Conservation (phyloP, 106 monocot genomes). For the Dendrobium nobile region DNA sequence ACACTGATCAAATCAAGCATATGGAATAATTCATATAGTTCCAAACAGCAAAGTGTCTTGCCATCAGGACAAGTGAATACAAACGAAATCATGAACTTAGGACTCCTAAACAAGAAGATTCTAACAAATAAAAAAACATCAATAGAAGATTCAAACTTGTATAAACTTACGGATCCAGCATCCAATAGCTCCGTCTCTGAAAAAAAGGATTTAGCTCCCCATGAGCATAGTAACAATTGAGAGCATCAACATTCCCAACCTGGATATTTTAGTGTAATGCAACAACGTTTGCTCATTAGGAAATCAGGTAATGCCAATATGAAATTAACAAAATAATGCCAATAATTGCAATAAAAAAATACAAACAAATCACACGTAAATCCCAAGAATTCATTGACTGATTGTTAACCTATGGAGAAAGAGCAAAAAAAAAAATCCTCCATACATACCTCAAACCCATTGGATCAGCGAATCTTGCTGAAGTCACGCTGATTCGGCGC, state of each 20-base stretch:
- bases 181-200: constrained; percentile 60
- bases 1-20: neutral
- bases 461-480: no score
- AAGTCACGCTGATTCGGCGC: no score
- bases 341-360: neutral
- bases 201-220: constrained; percentile 49
- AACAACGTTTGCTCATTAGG: neutral
- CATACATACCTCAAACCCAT: no score
- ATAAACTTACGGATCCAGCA: constrained; percentile 56
- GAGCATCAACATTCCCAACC: constrained; percentile 49
- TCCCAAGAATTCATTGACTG: neutral
- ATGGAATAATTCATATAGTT: neutral
- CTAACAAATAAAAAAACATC: neutral
- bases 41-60: neutral
- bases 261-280: constrained; percentile 13
- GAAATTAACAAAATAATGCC: neutral
- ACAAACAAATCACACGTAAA: neutral
- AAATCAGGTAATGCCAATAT: neutral
- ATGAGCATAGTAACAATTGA: constrained; percentile 73
- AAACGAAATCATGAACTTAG: neutral
- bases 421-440: no score
- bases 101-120: neutral
- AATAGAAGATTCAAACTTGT: neutral
- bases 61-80: neutral
- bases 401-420: no score